Evolutionary conservation across 2,329 filamentous ascomycete genomes (phyloP).

Genomic region (Ceratocystis lukuohia): DNA sequence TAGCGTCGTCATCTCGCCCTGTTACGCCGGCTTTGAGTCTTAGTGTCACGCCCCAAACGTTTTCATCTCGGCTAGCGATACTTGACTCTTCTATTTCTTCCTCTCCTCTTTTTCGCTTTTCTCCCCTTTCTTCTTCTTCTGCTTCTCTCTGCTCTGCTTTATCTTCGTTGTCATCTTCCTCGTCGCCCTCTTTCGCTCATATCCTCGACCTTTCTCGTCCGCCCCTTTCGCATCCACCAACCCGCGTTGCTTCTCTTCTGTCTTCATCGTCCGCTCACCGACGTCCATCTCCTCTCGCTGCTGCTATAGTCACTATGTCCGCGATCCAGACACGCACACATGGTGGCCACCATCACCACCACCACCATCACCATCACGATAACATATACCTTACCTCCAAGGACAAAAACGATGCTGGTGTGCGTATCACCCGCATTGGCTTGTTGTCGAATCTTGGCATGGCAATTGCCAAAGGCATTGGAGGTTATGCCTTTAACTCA

Average conservation of each 20-base stretch:
- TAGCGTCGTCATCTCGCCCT: slow-evolving; percentile 11
- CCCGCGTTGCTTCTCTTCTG: slow-evolving; percentile 8
- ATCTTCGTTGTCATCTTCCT: background rate
- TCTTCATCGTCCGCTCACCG: slow-evolving; percentile 10
- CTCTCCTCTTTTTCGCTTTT: background rate
- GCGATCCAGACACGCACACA: slow-evolving; percentile 12
- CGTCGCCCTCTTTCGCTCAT: slow-evolving; percentile 23
- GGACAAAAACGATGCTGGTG: slow-evolving; percentile 57
- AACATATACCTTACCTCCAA: slow-evolving; percentile 88
- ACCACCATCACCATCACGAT: slow-evolving; percentile 74
- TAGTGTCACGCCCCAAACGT: background rate
- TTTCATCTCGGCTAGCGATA: slow-evolving; percentile 6
- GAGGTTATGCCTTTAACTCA: slow-evolving; percentile 89
- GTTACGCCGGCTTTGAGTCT: background rate
- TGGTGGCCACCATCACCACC: slow-evolving; percentile 22
- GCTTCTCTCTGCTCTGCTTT: background rate
- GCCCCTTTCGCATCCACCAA: slow-evolving; percentile 13
- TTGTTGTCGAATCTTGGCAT: slow-evolving; percentile 77
- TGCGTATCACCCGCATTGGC: slow-evolving; percentile 45
- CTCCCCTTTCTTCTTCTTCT: slow-evolving; percentile 12
- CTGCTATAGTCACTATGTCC: slow-evolving; percentile 12
- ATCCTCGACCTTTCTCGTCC: slow-evolving; percentile 23
- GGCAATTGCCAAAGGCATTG: slow-evolving; percentile 84
- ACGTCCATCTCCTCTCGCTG: slow-evolving; percentile 5
- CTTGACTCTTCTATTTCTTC: slow-evolving; percentile 1